These are phyloP conservation scores for Carpinus viminea DNA, from an alignment of 306 rosid genomes.

Conservation along the genomic window DNA sequence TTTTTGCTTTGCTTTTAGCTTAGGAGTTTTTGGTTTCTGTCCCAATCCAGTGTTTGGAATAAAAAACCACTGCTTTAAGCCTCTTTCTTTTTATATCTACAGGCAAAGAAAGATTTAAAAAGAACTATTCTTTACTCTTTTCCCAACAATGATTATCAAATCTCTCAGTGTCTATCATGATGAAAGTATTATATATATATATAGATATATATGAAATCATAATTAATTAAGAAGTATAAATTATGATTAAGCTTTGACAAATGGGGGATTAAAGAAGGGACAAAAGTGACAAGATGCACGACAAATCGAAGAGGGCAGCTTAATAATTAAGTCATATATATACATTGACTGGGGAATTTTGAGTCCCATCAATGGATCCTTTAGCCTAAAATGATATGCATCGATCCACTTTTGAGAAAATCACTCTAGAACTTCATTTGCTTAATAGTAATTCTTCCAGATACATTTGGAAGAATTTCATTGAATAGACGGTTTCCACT, in stretches of 20 bases:
- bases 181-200: not conserved
- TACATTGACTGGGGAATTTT: not conserved
- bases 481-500: too few species aligned
- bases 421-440: too few species aligned
- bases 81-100: not conserved
- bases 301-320: not conserved
- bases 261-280: not conserved
- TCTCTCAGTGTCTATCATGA: not conserved
- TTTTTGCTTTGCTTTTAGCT: slow-evolving; percentile 31
- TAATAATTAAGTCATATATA: not conserved
- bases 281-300: slow-evolving; percentile 14
- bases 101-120: not conserved
- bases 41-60: slow-evolving; percentile 34
- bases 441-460: too few species aligned
- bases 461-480: too few species aligned
- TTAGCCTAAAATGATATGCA: too few species aligned
- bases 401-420: too few species aligned
- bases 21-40: slow-evolving; percentile 30
- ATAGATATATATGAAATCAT: too few species aligned
- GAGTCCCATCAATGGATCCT: too few species aligned
- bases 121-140: slow-evolving; percentile 12
- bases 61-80: slow-evolving; percentile 6
- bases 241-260: not conserved
- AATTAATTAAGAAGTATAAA: not conserved
- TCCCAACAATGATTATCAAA: slow-evolving; percentile 25